Percentiles rank a stretch among this genome's conserved stretches.
Conservation (phyloP, 805 yeast genomes). For the Kodamaea fukazawae region DNA sequence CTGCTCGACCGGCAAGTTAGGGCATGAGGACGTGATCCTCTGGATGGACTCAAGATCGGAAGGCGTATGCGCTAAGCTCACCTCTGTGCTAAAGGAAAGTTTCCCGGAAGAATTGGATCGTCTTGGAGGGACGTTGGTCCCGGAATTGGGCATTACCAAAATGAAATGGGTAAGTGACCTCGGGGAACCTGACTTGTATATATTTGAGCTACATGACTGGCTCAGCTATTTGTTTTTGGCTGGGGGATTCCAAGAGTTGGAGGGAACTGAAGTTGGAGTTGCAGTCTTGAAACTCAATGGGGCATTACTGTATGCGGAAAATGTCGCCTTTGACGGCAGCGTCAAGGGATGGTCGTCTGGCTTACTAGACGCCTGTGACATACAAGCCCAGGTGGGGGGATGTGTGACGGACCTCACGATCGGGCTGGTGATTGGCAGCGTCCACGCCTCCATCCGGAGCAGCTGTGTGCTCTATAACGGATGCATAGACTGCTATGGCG, state of each 20-base stretch:
- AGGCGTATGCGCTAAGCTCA: slow-evolving; percentile 20
- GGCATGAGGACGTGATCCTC: slow-evolving; percentile 41
- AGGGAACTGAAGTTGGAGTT: not conserved
- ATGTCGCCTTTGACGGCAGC: slow-evolving; percentile 53
- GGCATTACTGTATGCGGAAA: not conserved
- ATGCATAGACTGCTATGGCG: slow-evolving; percentile 59
- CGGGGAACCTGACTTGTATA: slow-evolving; percentile 22
- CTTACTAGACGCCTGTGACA: slow-evolving; percentile 29
- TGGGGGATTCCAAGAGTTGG: slow-evolving; percentile 17
- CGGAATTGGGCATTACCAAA: slow-evolving; percentile 61
- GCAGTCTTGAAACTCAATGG: slow-evolving; percentile 7
- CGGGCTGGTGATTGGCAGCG: slow-evolving; percentile 3
- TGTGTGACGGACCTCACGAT: slow-evolving; percentile 21
- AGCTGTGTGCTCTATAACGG: slow-evolving; percentile 37
- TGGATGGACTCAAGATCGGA: slow-evolving; percentile 59
- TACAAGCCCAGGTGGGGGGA: slow-evolving; percentile 7
- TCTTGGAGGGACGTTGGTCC: slow-evolving; percentile 42
- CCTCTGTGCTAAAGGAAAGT: slow-evolving; percentile 24
- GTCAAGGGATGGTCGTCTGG: slow-evolving; percentile 49
- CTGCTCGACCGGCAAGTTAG: slow-evolving; percentile 9
- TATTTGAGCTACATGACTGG: slow-evolving; percentile 56
- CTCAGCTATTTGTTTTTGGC: slow-evolving; percentile 27
- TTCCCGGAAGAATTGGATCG: slow-evolving; percentile 19
- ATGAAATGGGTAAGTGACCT: slow-evolving; percentile 35
- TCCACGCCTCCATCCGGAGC: slow-evolving; percentile 19